Evolutionary conservation across 106 monocot species (phyloP).

Genomic region (Platanthera zijinensis): DNA sequence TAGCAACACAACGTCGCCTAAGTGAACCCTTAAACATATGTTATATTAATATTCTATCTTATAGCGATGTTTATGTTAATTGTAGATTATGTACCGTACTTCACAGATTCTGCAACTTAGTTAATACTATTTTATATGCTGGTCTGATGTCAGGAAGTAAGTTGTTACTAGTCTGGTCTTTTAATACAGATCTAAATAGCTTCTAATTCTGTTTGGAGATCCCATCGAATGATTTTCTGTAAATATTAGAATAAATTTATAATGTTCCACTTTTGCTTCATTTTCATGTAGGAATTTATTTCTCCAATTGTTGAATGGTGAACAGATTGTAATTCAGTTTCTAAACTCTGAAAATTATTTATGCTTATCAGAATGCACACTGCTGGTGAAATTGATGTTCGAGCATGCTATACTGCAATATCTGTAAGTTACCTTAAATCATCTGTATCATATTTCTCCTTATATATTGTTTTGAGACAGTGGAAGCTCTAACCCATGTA

Average conservation of each 20-base stretch:
- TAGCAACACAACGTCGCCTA: no score
- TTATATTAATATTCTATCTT: no score
- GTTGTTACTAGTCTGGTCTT: not conserved
- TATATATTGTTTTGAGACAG: not conserved
- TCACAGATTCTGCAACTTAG: not conserved
- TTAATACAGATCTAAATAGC: not conserved
- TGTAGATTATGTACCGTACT: not conserved
- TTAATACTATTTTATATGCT: not conserved
- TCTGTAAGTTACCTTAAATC: conserved; percentile 48
- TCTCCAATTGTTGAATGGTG: not conserved
- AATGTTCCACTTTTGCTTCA: not conserved
- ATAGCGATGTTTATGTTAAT: not conserved
- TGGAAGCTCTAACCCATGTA: conserved; percentile 1
- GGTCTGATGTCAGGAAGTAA: not conserved
- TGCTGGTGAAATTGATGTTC: conserved; percentile 90
- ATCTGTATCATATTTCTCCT: not conserved
- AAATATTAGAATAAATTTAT: not conserved
- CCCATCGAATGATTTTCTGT: not conserved
- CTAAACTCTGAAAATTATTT: conserved; percentile 8
- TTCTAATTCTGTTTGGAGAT: not conserved
- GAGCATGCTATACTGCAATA: conserved; percentile 88
- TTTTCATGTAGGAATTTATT: not conserved
- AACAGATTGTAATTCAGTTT: not conserved
- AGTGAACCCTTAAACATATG: no score
- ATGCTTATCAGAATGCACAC: conserved; percentile 74